Percentiles rank a stretch among this genome's conserved stretches.
These are phyloP conservation scores for Annulohypoxylon moriforme DNA, from an alignment of 495 filamentous ascomycete genomes.

Conservation along the genomic window DNA sequence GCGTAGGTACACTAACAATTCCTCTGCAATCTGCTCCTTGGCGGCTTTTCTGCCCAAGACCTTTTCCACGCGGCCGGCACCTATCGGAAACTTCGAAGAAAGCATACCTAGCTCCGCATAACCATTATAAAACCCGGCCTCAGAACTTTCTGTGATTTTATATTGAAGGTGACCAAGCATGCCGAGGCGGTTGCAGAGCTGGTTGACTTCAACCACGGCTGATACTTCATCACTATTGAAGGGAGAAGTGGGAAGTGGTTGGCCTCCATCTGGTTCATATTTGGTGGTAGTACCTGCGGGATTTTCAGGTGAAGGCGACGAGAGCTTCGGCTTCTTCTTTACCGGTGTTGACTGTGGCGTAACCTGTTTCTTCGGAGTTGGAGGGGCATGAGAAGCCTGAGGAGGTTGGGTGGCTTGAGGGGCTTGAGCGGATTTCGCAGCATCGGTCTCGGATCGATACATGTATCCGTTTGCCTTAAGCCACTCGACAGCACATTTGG, in stretches of 20 bases:
- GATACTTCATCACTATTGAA: slow-evolving; percentile 39
- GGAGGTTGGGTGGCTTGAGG: no score
- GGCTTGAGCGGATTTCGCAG: slow-evolving; percentile 19
- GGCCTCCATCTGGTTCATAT: slow-evolving; percentile 35
- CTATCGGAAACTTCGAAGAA: slow-evolving; percentile 32
- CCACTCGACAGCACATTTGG: slow-evolving; percentile 56
- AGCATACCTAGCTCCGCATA: slow-evolving; percentile 27
- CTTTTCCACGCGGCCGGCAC: slow-evolving; percentile 37
- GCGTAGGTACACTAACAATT: slow-evolving; percentile 40
- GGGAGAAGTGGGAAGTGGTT: slow-evolving; percentile 12
- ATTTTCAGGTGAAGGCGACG: slow-evolving; percentile 23
- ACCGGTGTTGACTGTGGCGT: slow-evolving; percentile 21
- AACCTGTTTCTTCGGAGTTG: background rate
- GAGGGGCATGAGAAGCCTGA: background rate
- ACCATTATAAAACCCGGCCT: slow-evolving; percentile 22
- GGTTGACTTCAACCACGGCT: background rate
- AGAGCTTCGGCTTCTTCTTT: slow-evolving; percentile 27
- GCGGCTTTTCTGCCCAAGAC: slow-evolving; percentile 43
- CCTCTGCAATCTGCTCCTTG: slow-evolving; percentile 50
- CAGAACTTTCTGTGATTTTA: background rate
- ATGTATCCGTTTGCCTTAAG: slow-evolving; percentile 47
- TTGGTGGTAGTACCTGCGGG: slow-evolving; percentile 16
- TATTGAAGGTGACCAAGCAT: background rate
- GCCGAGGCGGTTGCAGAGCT: slow-evolving; percentile 23
- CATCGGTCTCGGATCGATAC: slow-evolving; percentile 16